Conservation (phyloP, 2,329 filamentous ascomycete genomes). For the Karstenula rhodostoma region DNA sequence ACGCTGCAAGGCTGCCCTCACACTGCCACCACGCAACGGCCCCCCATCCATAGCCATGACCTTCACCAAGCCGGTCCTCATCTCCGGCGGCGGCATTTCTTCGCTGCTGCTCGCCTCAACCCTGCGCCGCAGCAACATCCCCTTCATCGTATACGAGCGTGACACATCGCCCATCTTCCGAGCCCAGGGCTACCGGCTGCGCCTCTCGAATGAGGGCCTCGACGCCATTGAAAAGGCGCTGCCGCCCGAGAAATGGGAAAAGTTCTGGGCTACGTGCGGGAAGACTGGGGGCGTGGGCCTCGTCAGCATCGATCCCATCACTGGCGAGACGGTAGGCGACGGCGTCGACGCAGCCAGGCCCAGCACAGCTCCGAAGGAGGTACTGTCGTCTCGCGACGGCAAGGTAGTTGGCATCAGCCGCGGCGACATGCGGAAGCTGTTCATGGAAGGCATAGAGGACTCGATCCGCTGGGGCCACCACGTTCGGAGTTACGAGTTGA, state of each 20-base stretch:
- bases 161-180: conserved; percentile 63
- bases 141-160: conserved; percentile 48
- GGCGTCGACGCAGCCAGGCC: conserved; percentile 18
- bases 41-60: conserved; percentile 27
- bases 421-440: conserved; percentile 69
- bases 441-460: conserved; percentile 64
- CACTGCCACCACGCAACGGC: not conserved
- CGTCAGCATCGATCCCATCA: conserved; percentile 60
- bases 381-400: conserved; percentile 61
- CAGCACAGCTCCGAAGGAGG: conserved; percentile 25
- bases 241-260: conserved; percentile 55
- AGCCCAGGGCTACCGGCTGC: conserved; percentile 69
- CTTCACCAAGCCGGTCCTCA: conserved; percentile 51
- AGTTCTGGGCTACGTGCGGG: conserved; percentile 67
- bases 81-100: conserved; percentile 43
- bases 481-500: conserved; percentile 67
- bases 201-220: conserved; percentile 64
- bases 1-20: not conserved
- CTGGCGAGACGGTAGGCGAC: conserved; percentile 54
- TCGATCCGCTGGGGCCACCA: conserved; percentile 64
- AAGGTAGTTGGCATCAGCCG: conserved; percentile 69
- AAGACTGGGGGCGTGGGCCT: conserved; percentile 68
- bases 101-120: conserved; percentile 43
- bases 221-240: conserved; percentile 69
- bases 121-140: conserved; percentile 39